Percentiles rank a stretch among this genome's conserved stretches.
phyloP scores from a whole-genome alignment of 1,284 basidiomycete species.

The Sporisorium exsertum region DNA sequence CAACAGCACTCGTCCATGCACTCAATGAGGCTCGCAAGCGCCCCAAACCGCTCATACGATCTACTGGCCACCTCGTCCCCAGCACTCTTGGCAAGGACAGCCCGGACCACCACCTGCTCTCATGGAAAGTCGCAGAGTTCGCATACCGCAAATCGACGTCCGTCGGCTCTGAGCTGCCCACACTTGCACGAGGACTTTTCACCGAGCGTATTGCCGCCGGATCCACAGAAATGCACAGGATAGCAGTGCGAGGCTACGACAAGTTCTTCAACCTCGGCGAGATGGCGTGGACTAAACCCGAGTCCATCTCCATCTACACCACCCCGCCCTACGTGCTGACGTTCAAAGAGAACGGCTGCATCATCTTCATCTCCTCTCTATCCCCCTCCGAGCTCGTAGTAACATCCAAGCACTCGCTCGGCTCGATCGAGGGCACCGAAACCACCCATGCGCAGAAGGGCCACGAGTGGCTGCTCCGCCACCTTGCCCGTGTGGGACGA shows the following conservation, averaged over 20 bases:
- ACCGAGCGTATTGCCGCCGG: constrained; percentile 45
- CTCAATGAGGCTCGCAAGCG: constrained; percentile 30
- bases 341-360: constrained; percentile 96
- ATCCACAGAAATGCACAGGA: constrained; percentile 73
- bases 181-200: constrained; percentile 66
- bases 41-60: constrained; percentile 54
- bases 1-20: constrained; percentile 38
- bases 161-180: constrained; percentile 58
- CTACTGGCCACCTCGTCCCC: constrained; percentile 34
- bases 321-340: constrained; percentile 86
- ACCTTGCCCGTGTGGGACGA: constrained; percentile 77
- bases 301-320: constrained; percentile 73
- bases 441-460: constrained; percentile 80
- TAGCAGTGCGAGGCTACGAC: constrained; percentile 93
- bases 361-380: constrained; percentile 93
- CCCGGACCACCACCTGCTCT: constrained; percentile 45
- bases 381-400: constrained; percentile 81
- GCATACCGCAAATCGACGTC: constrained; percentile 65
- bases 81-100: not conserved
- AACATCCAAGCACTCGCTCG: constrained; percentile 83
- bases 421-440: constrained; percentile 37
- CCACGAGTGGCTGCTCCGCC: constrained; percentile 83
- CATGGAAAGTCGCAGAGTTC: constrained; percentile 67
- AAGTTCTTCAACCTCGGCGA: constrained; percentile 99
- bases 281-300: constrained; percentile 84